Evolutionary conservation across 2,329 filamentous ascomycete species (phyloP).

Genomic region (Alternaria angustiovoidea): DNA sequence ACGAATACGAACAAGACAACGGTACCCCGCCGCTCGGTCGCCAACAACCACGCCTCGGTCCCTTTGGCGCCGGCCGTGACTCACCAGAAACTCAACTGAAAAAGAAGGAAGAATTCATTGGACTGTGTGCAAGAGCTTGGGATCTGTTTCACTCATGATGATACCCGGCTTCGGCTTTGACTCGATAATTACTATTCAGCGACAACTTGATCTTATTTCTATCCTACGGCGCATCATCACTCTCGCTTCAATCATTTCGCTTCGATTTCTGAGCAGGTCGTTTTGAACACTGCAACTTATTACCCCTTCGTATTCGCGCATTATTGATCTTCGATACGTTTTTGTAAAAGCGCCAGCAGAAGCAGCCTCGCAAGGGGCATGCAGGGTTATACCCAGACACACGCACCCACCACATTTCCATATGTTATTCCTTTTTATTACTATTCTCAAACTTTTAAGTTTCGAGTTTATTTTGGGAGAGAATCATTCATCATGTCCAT

Average conservation of each 20-base stretch:
- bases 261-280: constrained; percentile 20
- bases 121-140: constrained; percentile 88
- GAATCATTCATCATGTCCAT: neutral
- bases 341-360: constrained; percentile 30
- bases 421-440: constrained; percentile 12
- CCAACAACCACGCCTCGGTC: constrained; percentile 60
- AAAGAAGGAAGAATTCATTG: constrained; percentile 93
- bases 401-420: constrained; percentile 5
- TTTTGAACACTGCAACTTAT: constrained; percentile 18
- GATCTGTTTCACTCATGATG: constrained; percentile 89
- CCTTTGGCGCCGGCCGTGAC: constrained; percentile 82
- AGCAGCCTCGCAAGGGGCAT: constrained; percentile 14
- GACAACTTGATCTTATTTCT: constrained; percentile 18
- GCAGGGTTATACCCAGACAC: constrained; percentile 29
- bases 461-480: neutral
- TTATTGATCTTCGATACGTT: constrained; percentile 16
- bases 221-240: constrained; percentile 31
- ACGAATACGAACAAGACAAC: constrained; percentile 90
- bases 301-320: constrained; percentile 24
- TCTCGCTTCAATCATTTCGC: constrained; percentile 32
- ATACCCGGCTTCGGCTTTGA: constrained; percentile 18
- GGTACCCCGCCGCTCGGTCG: constrained; percentile 83
- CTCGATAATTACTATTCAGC: constrained; percentile 19
- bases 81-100: constrained; percentile 81
- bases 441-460: constrained; percentile 1